Evolutionary conservation across 345 rosid genomes (phyloP), one percentile per base, ranked within the genome.

Genomic region (Stellera chamaejasme): DNA sequence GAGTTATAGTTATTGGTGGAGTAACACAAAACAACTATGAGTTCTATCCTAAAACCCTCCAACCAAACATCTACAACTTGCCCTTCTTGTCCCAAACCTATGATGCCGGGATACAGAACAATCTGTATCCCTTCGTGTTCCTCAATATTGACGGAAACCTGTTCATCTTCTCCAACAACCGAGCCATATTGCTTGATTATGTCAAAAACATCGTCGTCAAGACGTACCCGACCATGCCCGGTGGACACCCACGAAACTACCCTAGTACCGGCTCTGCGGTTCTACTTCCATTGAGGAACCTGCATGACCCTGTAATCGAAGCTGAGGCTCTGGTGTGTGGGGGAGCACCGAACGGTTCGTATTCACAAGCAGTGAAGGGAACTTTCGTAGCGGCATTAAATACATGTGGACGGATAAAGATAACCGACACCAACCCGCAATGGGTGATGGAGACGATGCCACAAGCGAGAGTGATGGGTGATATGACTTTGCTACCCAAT

Each of bases 241-340:
- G 90, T 0, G 86, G 83, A 0, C 92, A 90, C n/a, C 92, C 95
- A 0, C 56, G 95, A 63, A 69, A 51, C 72, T 90, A 90, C 32
- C 95, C 95, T 0, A 86, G 95, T 54, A 69, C 86, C 2, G 97
- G 97, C 7, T 86, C 97, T 0, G 83, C 86, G 2, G 97, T 82
- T 5, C 42, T 89, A 45, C 80, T 85, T 55, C 91, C 95, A 42
- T 58, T 89, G 52, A 81, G 76, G 78, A 79, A 74, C 59, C 52
- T 67, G 10, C 71, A 62, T 49, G 68, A 72, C 27, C 52, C 70
- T 13, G 28, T 27, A 3, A 27, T 52, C 39, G 62, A 70, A 60
- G 81, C 69, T 32, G 79, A 65, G 43, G 69, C 81, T 58, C 48
- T 46, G 16, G 65, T 83, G 5, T 86, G 90, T 10, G 95, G 95